Evolutionary conservation across 208 protist species (phyloP), one percentile per base, ranked within the genome.

Genomic region (Acanthamoeba rhysodes): DNA sequence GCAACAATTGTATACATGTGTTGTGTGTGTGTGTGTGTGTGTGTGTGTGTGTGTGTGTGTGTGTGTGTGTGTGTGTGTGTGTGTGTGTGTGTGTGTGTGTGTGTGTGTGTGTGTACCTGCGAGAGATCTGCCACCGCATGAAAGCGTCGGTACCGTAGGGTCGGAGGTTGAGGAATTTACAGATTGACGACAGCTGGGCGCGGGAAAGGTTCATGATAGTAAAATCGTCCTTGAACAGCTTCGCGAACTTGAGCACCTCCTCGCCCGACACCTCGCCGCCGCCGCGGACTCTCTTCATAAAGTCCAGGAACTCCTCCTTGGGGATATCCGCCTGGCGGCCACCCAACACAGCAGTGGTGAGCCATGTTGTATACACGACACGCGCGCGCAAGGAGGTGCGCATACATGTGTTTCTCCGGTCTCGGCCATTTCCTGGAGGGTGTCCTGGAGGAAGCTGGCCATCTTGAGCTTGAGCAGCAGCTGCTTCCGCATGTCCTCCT

Each of bases 151-250:
- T 94, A 14, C 95, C 85, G 48, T 93, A 95, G 27, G 92, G 68
- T 10, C 48, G 32, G 29, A 95, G 78, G 32, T 92, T 84, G 9
- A 97, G 34, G 82, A 96, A 97, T 50, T 93, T 94, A n/a, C 94
- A 94, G 80, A 98, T 94, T 22, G 80, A 91, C 7, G 96, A 68
- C 20, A 98, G 91, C 74, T 97, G 97, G n/a, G 95, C 59, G 18
- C 97, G 94, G 7, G 93, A 64, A 7, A 98, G 85, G 45, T 97
- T 97, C 29, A 97, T 96, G 66, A 98, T 93, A 8, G 97, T 98
- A 29, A 98, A 95, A 37, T 98, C 95, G 72, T 98, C 97, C 74
- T 97, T 95, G 76, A 98, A 98, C 34, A 97, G 74, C 27, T 95
- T 92, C 16, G 97, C 94, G 37, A 97, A 96, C 10, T 96, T 94